Percentiles rank a stretch among this genome's conserved stretches.
Conservation (phyloP, 164 flowering plant genomes). For the Amborella trichopoda region DNA sequence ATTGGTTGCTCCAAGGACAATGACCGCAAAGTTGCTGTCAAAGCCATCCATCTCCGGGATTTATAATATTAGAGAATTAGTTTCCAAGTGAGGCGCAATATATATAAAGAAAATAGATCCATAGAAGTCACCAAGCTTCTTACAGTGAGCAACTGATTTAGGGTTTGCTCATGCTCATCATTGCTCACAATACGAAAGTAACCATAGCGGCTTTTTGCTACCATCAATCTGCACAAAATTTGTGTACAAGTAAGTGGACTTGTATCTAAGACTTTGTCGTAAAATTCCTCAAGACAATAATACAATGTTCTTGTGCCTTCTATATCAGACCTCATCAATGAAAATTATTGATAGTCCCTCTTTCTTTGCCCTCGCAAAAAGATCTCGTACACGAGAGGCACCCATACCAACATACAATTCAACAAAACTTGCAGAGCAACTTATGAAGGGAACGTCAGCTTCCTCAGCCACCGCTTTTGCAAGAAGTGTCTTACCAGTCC, state of each 20-base stretch:
- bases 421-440: slow-evolving; percentile 97
- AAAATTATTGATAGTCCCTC: slow-evolving; percentile 96
- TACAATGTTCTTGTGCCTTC: no score
- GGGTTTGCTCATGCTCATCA: slow-evolving; percentile 94
- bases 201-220: slow-evolving; percentile 97
- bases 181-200: slow-evolving; percentile 82
- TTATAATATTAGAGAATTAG: not conserved
- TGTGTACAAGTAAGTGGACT: no score
- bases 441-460: slow-evolving; percentile 96
- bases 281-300: no score
- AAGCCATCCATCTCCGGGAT: slow-evolving; percentile 99
- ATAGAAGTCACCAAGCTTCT: slow-evolving; percentile 9
- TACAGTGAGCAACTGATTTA: slow-evolving; percentile 94
- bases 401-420: slow-evolving; percentile 99
- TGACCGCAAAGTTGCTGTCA: slow-evolving; percentile 92
- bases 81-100: not conserved
- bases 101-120: not conserved
- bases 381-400: slow-evolving; percentile 95
- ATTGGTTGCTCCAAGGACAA: slow-evolving; percentile 97
- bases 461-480: slow-evolving; percentile 99
- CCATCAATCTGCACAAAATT: slow-evolving; percentile 79
- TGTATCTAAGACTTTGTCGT: no score
- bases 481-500: slow-evolving; percentile 97
- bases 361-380: slow-evolving; percentile 90
- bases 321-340: slow-evolving; percentile 96